Evolutionary conservation across 371 early-diverging fungal genomes (phyloP).

Genomic region (Saksenaea vasiformis): DNA sequence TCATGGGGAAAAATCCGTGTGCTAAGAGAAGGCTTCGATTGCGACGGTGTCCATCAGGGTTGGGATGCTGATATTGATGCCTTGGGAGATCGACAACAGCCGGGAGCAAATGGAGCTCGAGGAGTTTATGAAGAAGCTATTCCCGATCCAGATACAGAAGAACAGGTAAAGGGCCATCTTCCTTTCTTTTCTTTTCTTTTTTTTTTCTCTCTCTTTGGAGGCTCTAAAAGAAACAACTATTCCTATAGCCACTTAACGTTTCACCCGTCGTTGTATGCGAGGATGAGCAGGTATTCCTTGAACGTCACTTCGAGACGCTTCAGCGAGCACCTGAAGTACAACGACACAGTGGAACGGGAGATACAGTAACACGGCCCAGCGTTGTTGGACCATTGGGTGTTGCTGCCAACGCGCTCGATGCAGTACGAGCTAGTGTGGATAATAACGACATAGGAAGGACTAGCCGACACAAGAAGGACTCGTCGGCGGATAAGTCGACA

Average conservation of each 20-base stretch:
- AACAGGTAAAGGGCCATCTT: conserved; percentile 30
- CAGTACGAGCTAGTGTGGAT: conserved; percentile 16
- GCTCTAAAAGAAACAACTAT: too few relatives aligned
- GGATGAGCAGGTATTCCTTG: conserved; percentile 84
- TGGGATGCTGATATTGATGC: conserved; percentile 56
- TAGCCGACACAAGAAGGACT: conserved; percentile 12
- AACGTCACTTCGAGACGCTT: conserved; percentile 71
- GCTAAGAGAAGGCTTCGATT: conserved; percentile 75
- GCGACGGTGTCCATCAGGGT: conserved; percentile 53
- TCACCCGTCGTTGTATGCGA: conserved; percentile 63
- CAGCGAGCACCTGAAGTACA: conserved; percentile 42
- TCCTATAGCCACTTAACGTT: conserved; percentile 24
- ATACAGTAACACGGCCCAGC: conserved; percentile 29
- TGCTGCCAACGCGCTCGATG: conserved; percentile 26
- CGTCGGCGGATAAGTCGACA: conserved; percentile 8
- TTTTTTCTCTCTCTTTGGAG: not conserved
- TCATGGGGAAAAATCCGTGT: conserved; percentile 83
- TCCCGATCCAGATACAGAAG: conserved; percentile 39
- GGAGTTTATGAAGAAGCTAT: conserved; percentile 49
- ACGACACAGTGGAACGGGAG: conserved; percentile 31
- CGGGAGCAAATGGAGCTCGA: conserved; percentile 35
- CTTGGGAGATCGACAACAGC: conserved; percentile 33
- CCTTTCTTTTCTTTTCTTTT: not conserved
- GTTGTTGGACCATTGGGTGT: conserved; percentile 39
- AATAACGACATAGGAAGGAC: conserved; percentile 16